Evolutionary conservation across 495 filamentous ascomycete genomes (phyloP).

Genomic region (Extremus antarcticus): DNA sequence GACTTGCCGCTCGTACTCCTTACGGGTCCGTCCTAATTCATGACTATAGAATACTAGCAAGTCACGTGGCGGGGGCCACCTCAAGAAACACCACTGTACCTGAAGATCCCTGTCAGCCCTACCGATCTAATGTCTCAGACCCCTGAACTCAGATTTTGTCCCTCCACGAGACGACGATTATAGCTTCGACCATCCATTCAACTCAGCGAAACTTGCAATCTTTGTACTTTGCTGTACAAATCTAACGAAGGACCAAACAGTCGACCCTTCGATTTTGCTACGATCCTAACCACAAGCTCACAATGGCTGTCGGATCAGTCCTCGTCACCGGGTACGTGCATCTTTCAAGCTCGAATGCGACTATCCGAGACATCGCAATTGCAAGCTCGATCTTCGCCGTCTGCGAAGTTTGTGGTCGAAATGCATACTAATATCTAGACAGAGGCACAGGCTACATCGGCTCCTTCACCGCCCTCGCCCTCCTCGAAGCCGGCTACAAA

Average conservation of each 20-base stretch:
- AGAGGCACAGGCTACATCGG: constrained; percentile 99
- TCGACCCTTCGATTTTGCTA: not conserved
- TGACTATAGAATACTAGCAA: too few species aligned
- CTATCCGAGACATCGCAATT: not conserved
- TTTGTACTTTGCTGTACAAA: not conserved
- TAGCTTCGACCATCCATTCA: too few species aligned
- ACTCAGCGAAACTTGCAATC: not conserved
- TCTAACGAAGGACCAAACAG: not conserved
- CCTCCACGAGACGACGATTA: too few species aligned
- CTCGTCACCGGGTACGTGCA: constrained; percentile 75
- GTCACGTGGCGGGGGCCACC: too few species aligned
- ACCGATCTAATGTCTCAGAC: too few species aligned
- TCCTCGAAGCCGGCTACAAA: constrained; percentile 88
- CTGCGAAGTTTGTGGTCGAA: not conserved
- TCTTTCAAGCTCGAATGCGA: constrained; percentile 1
- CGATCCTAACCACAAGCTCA: not conserved
- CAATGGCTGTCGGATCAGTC: constrained; percentile 73
- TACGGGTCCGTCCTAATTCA: too few species aligned
- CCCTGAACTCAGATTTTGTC: too few species aligned
- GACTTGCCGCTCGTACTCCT: too few species aligned
- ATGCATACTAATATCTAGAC: constrained; percentile 12
- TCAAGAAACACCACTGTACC: too few species aligned
- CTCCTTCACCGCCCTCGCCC: constrained; percentile 86
- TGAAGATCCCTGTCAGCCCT: too few species aligned
- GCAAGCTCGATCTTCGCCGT: not conserved